Base-by-base conservation (phyloP, 176 grass and related monocot genomes). In the Ananas comosus region DNA sequence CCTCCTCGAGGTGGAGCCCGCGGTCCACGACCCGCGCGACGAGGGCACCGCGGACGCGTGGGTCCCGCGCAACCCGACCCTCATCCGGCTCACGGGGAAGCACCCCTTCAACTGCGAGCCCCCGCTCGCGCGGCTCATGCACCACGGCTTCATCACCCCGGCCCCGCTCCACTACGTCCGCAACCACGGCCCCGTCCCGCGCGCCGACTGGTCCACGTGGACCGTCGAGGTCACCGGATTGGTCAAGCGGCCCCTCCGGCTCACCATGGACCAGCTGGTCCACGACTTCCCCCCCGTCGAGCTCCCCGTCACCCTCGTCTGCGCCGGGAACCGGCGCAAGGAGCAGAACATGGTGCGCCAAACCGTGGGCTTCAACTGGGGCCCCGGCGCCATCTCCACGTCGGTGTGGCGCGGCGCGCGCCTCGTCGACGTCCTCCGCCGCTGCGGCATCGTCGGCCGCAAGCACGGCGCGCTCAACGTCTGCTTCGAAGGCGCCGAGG, bases 81-180 rank as follows among this genome's bases (percentile, higher is more conserved):
- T 96, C 6, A 47, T 96, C 70, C 91, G 91, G 0, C 91, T 88
- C 49, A 96, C 91, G 0, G 91, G 91, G 19, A 86, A 83, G 75
- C 91, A 96, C 68, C 91, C 91, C 0, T 81, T 96, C 79, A 96
- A 96, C 78, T 80, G 64, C 51, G 91, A 96, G 78, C 80, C 85
- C 2, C 91, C 91, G 28, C 70, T 86, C 1, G 7, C 82, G 1
- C 61, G 13, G 12, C 85, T 96, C 24, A 82, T 84, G 91, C 53
- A 53, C 79, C 88, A 91, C 74, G 79, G 83, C 23, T 82, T 80
- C 72, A 17, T 94, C 53, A 82, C 81, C 24, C 92, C 92, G 14
- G 88, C 85, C 47, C 79, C 81, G 56, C 75, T 96, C 25, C 92
- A 96, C 76, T 96, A 96, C 82, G 92, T 96, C 16, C 86, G 92